Conservation (phyloP, 306 rosid species). For the Lotus japonicus region DNA sequence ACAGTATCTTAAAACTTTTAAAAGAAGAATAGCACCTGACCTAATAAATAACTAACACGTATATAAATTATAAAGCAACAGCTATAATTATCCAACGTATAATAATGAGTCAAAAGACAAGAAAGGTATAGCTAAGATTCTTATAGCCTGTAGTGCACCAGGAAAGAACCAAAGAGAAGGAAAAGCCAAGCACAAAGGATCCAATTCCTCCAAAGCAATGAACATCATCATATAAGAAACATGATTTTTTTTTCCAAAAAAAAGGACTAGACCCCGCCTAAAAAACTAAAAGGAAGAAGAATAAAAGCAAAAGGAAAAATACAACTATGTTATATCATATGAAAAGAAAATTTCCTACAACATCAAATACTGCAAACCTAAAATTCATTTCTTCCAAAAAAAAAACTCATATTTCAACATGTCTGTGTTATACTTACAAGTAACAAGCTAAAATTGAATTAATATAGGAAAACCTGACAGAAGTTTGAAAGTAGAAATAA, state of each 20-base stretch:
- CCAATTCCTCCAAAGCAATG: slow-evolving; percentile 29
- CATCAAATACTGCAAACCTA: slow-evolving; percentile 12
- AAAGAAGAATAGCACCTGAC: slow-evolving; percentile 25
- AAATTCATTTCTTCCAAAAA: slow-evolving; percentile 4
- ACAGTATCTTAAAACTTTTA: slow-evolving; percentile 11
- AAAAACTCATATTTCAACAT: background rate
- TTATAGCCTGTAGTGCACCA: slow-evolving; percentile 24
- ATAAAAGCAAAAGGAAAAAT: background rate
- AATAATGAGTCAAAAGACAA: slow-evolving; percentile 26
- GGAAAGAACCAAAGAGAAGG: slow-evolving; percentile 12
- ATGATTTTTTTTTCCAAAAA: background rate
- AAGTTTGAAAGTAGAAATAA: background rate
- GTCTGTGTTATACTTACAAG: background rate
- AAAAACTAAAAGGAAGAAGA: background rate
- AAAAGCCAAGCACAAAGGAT: slow-evolving; percentile 31
- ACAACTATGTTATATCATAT: background rate
- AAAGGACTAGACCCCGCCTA: slow-evolving; percentile 14
- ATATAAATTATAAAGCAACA: slow-evolving; percentile 20
- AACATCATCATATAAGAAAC: slow-evolving; percentile 30
- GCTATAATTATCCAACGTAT: slow-evolving; percentile 8
- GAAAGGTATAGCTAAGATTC: slow-evolving; percentile 30
- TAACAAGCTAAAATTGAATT: background rate
- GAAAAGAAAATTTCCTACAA: background rate
- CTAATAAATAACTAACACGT: slow-evolving; percentile 14
- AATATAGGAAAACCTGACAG: background rate